Evolutionary conservation across 2,329 filamentous ascomycete genomes (phyloP).

Genomic region (Cladorrhinum sp.): DNA sequence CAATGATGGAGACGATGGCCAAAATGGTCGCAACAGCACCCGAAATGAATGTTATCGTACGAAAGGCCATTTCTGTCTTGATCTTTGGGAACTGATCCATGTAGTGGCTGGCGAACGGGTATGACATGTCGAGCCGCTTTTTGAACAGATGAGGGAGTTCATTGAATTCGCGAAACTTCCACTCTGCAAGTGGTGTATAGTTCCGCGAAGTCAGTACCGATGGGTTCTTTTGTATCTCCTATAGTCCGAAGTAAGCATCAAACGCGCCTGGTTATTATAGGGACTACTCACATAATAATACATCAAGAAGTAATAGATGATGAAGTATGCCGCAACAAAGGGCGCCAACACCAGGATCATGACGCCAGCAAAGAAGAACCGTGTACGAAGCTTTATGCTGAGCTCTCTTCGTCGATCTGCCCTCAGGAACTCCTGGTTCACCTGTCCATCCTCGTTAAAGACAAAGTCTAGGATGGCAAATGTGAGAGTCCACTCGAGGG

Average conservation of each 20-base stretch:
- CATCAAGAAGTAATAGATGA: conserved; percentile 88
- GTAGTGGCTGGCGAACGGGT: conserved; percentile 87
- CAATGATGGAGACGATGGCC: conserved; percentile 77
- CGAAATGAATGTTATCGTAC: conserved; percentile 82
- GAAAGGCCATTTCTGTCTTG: conserved; percentile 80
- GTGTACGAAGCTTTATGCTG: conserved; percentile 70
- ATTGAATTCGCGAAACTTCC: conserved; percentile 99
- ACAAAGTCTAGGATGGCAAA: conserved; percentile 90
- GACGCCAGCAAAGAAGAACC: conserved; percentile 78
- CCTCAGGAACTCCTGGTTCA: conserved; percentile 81
- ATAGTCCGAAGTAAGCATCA: background rate
- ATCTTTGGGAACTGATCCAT: conserved; percentile 95
- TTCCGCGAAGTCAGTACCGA: conserved; percentile 81
- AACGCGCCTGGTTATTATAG: background rate
- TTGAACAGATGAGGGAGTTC: conserved; percentile 90
- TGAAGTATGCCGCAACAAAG: conserved; percentile 79
- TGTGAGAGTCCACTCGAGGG: conserved; percentile 87
- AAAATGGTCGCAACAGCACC: conserved; percentile 85
- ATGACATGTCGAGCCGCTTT: conserved; percentile 88
- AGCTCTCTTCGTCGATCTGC: conserved; percentile 75
- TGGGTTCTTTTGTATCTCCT: conserved; percentile 95
- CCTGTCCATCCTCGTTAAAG: conserved; percentile 84
- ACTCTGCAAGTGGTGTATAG: conserved; percentile 90
- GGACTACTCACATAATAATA: conserved; percentile 74
- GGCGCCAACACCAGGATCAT: conserved; percentile 86